phyloP scores from a whole-genome alignment of 441 rosid species.

The Aquilaria agallochum region DNA sequence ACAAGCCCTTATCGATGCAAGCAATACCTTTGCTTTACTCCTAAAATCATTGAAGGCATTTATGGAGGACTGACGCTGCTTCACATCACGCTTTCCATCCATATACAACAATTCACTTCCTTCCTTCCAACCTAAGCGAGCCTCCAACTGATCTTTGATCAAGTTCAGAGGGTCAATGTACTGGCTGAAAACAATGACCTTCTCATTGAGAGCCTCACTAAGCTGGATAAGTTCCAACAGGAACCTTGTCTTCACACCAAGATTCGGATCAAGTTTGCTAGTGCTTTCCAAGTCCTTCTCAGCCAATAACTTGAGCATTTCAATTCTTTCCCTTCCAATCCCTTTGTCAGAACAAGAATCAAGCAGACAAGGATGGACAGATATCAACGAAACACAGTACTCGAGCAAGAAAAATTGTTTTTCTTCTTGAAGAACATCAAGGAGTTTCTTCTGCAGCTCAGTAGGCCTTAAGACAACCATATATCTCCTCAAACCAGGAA shows the following conservation, averaged over 20 bases:
- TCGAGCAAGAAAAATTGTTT: constrained; percentile 23
- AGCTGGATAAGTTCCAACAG: constrained; percentile 43
- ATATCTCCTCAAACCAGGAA: constrained; percentile 70
- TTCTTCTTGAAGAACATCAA: constrained; percentile 19
- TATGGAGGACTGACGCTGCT: constrained; percentile 44
- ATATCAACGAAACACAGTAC: constrained; percentile 38
- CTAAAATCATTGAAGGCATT: constrained; percentile 42
- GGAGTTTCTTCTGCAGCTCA: constrained; percentile 41
- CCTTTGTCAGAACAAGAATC: constrained; percentile 8
- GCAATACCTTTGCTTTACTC: constrained; percentile 49
- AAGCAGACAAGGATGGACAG: constrained; percentile 63
- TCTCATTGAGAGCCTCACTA: constrained; percentile 37
- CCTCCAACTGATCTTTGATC: constrained; percentile 35
- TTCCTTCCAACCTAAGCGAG: constrained; percentile 34
- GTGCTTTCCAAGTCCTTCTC: constrained; percentile 5
- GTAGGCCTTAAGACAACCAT: constrained; percentile 50
- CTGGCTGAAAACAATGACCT: constrained; percentile 66
- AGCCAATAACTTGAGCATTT: constrained; percentile 4
- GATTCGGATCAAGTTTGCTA: constrained; percentile 28
- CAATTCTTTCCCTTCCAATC: constrained; percentile 8
- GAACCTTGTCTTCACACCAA: constrained; percentile 56
- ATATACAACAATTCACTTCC: constrained; percentile 46
- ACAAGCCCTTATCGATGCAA: constrained; percentile 75
- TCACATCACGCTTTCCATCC: constrained; percentile 40
- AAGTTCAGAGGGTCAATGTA: constrained; percentile 42